Conservation (phyloP, 2,329 filamentous ascomycete genomes). For the Coleophoma eucalyptorum region DNA sequence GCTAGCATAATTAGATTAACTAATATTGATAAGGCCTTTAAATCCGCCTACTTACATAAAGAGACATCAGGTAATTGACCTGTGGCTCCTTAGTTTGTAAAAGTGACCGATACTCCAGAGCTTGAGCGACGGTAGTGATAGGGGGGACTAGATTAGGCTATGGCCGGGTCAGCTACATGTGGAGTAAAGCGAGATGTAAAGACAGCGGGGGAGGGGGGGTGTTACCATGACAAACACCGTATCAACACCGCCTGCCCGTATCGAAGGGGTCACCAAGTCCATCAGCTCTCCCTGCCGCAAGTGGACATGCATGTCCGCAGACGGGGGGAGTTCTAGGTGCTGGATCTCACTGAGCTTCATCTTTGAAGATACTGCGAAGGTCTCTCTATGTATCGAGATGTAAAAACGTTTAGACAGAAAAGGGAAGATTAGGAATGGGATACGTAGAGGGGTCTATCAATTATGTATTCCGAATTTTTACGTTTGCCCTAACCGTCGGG, state of each 20-base stretch:
- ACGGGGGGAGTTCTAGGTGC: not conserved
- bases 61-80: slow-evolving; percentile 70
- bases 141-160: slow-evolving; percentile 63
- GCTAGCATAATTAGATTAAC: not conserved
- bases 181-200: slow-evolving; percentile 3
- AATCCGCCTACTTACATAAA: slow-evolving; percentile 35
- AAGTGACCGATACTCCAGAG: slow-evolving; percentile 61
- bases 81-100: slow-evolving; percentile 56
- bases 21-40: no score
- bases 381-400: no score
- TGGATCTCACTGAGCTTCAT: no score
- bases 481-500: no score
- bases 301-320: slow-evolving; percentile 47
- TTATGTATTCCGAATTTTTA: no score
- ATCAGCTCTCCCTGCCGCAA: slow-evolving; percentile 65
- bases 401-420: no score
- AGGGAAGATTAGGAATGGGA: no score
- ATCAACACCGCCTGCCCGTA: slow-evolving; percentile 60
- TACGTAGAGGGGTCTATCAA: no score
- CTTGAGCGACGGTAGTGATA: slow-evolving; percentile 56
- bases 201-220: not conserved
- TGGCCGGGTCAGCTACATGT: not conserved
- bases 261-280: slow-evolving; percentile 49
- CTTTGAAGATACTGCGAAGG: no score
- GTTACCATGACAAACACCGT: slow-evolving; percentile 39